Conservation (phyloP, 2,329 filamentous ascomycete species). For the Xylariomycetidae sp. region DNA sequence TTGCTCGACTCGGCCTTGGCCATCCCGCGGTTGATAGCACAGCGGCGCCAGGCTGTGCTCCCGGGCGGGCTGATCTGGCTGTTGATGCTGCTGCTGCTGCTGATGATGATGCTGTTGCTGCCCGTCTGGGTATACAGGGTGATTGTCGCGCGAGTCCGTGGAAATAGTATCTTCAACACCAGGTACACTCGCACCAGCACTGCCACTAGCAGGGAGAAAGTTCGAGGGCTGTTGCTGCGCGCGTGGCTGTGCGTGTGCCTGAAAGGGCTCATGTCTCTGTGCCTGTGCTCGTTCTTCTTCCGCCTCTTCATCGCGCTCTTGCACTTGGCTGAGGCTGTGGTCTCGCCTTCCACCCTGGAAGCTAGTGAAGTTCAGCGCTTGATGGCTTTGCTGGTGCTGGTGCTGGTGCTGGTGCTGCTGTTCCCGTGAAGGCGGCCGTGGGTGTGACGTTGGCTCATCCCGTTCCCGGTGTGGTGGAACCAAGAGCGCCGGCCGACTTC, state of each 20-base stretch:
- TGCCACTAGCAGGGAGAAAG: not conserved
- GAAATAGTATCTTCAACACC: too few relatives aligned
- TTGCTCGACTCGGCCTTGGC: too few relatives aligned
- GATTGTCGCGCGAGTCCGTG: too few relatives aligned
- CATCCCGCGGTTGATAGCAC: too few relatives aligned
- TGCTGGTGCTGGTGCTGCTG: not conserved
- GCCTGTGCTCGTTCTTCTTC: not conserved
- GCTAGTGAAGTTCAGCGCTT: too few relatives aligned
- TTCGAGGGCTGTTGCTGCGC: not conserved
- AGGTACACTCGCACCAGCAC: not conserved
- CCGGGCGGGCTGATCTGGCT: not conserved
- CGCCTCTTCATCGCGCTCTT: not conserved
- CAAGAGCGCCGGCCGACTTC: not conserved
- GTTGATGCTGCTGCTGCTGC: not conserved
- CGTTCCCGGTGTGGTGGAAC: not conserved
- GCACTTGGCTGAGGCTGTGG: too few relatives aligned
- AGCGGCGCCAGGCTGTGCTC: too few relatives aligned
- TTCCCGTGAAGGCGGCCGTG: constrained; percentile 9
- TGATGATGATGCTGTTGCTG: not conserved
- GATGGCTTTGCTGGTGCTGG: constrained; percentile 1
- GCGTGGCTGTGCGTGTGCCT: too few relatives aligned
- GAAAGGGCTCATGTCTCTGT: too few relatives aligned
- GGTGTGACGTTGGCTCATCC: too few relatives aligned
- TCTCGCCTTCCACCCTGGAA: too few relatives aligned
- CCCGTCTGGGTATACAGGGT: too few relatives aligned